Percentiles rank a stretch among this genome's conserved stretches.
These are phyloP conservation scores for Epithemia pelagica DNA, from an alignment of 108 stramenopile genomes.

Conservation along the genomic window DNA sequence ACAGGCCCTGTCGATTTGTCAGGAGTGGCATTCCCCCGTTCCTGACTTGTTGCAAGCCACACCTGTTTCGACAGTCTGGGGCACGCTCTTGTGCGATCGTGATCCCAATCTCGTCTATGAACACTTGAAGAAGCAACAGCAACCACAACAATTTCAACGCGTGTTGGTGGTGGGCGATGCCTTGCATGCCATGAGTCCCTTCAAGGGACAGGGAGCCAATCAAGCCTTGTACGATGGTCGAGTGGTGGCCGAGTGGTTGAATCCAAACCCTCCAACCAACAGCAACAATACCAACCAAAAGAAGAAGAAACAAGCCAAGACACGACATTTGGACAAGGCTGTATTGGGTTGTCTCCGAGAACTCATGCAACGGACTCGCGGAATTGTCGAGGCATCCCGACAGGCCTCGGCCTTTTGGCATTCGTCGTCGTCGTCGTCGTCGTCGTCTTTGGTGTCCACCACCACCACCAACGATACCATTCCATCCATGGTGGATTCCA, in stretches of 20 bases:
- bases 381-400: slow-evolving; percentile 3
- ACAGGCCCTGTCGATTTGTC: slow-evolving; percentile 48
- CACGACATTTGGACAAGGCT: neutral
- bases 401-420: slow-evolving; percentile 8
- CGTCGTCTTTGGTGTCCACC: no score
- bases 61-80: slow-evolving; percentile 64
- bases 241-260: slow-evolving; percentile 56
- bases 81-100: slow-evolving; percentile 67
- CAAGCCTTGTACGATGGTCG: slow-evolving; percentile 86
- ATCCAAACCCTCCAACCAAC: neutral
- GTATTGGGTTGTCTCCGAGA: slow-evolving; percentile 1
- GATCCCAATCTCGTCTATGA: slow-evolving; percentile 52
- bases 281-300: neutral
- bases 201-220: slow-evolving; percentile 94
- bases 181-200: slow-evolving; percentile 81
- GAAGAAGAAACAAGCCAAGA: neutral
- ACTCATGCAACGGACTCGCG: slow-evolving; percentile 4
- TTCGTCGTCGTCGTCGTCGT: no score
- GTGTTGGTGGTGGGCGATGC: slow-evolving; percentile 84
- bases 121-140: slow-evolving; percentile 6
- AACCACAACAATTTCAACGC: slow-evolving; percentile 28
- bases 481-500: neutral
- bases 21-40: slow-evolving; percentile 68
- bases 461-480: neutral
- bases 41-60: slow-evolving; percentile 60